Conservation (phyloP, 257 asterid genomes). For the Schizonepeta tenuifolia region DNA sequence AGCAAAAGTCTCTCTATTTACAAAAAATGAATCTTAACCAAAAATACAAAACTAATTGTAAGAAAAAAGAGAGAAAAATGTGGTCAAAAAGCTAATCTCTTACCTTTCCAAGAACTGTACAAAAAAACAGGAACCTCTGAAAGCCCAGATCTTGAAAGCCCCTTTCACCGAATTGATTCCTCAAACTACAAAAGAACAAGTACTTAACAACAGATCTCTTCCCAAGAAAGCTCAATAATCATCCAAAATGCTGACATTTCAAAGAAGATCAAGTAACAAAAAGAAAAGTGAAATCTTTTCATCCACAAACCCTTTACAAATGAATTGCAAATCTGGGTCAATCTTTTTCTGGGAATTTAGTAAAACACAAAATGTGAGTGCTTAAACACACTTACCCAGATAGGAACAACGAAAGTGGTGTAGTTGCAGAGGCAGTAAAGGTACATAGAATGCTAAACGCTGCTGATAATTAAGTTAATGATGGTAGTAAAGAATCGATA, state of each 20-base stretch:
- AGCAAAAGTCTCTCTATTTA: conserved; percentile 7
- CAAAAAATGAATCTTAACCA: conserved; percentile 27
- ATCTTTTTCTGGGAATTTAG: conserved; percentile 24
- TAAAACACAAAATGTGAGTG: conserved; percentile 47
- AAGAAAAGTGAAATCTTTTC: no score
- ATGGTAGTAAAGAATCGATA: conserved; percentile 46
- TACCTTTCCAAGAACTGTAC: conserved; percentile 51
- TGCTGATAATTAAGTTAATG: conserved; percentile 37
- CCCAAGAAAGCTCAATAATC: conserved; percentile 32
- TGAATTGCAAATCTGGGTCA: conserved; percentile 29
- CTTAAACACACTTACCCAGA: conserved; percentile 41
- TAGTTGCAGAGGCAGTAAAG: conserved; percentile 46
- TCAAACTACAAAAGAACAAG: conserved; percentile 33
- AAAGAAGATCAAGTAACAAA: not conserved
- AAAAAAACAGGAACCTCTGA: conserved; percentile 41
- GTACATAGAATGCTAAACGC: conserved; percentile 51
- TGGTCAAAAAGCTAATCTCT: conserved; percentile 25
- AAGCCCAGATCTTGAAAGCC: conserved; percentile 69
- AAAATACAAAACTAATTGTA: conserved; percentile 9
- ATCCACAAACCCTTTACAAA: conserved; percentile 35
- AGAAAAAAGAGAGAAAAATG: not conserved
- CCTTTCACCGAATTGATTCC: conserved; percentile 40
- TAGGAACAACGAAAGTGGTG: conserved; percentile 51
- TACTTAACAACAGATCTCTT: conserved; percentile 55
- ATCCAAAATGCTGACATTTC: conserved; percentile 7